Evolutionary conservation across 176 grass and related monocot genomes (phyloP), one percentile per base, ranked within the genome.

Genomic region (Triticum urartu): DNA sequence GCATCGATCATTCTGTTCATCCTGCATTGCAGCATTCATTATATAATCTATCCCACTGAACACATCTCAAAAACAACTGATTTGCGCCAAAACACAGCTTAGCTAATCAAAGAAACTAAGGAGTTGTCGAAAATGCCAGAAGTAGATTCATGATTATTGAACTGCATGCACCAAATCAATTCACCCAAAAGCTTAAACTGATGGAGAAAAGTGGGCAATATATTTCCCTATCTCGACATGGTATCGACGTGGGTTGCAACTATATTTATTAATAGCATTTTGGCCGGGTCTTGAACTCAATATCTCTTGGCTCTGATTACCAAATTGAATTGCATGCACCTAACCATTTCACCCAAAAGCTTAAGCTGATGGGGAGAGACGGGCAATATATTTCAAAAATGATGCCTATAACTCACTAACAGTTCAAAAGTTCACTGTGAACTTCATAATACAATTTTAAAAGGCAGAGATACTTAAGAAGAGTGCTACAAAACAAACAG

Each of bases 1-100:
- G 62, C 58, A 33, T 80, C 2, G 54, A 86, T 72, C 84, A 75
- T 35, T 24, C 17, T 81, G 56, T 84, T 79, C 81, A 80, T 87
- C 87, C 92, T 90, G 90, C 85, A 79, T 75, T 56, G 63, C 52
- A 78, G 68, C 38, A 92, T 80, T 62, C 52, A 42, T 84, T 84
- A n/a, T 80, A 67, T n/a, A 66, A 33, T 76, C 3, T 64, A 58
- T 63, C 71, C 76, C 50, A 83, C 48, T 43, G 21, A 74, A 62
- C 24, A 79, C 17, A 61, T 32, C 21, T 75, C 43, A 54, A 76
- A 60, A 58, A 35, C 34, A 72, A 25, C 7, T 22, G 25, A 38
- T 15, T 62, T 52, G 36, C 61, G 35, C 79, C 20, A 45, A 72
- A 75, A 75, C 45, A 80, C 72, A 74, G 50, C 9, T 11, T 86